A percentile compares a stretch with the other conserved stretches of the same genome.
Conservation (phyloP, 148 eudicot species). For the Nepenthes gracilis region DNA sequence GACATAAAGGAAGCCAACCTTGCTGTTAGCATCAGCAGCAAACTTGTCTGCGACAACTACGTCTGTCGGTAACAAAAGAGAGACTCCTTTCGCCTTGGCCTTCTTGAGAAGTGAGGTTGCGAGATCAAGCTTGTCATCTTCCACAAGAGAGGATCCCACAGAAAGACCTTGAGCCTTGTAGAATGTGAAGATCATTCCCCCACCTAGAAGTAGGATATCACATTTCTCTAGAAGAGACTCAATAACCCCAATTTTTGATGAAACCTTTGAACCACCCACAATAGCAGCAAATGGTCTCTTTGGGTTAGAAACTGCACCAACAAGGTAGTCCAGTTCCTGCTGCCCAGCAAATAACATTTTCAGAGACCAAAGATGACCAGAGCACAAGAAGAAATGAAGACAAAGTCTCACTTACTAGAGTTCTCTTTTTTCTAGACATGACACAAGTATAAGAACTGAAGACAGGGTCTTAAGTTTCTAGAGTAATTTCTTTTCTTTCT, state of each 20-base stretch:
- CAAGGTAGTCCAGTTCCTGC: conserved; percentile 87
- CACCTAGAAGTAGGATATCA: conserved; percentile 70
- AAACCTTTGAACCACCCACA: conserved; percentile 91
- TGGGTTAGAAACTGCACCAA: conserved; percentile 74
- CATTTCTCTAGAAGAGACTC: conserved; percentile 72
- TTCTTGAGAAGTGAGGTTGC: conserved; percentile 71
- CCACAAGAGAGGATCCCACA: conserved; percentile 82
- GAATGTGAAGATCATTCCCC: conserved; percentile 89
- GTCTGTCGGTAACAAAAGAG: conserved; percentile 63
- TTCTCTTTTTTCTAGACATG: too few relatives aligned
- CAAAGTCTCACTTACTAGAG: too few relatives aligned
- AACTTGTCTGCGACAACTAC: conserved; percentile 74
- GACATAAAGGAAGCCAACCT: conserved; percentile 23
- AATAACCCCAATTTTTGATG: conserved; percentile 79
- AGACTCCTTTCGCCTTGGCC: conserved; percentile 76
- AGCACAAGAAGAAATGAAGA: too few relatives aligned
- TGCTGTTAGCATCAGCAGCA: conserved; percentile 85
- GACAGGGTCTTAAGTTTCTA: too few relatives aligned
- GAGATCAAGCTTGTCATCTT: conserved; percentile 85
- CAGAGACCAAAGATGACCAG: too few relatives aligned
- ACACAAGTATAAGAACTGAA: too few relatives aligned
- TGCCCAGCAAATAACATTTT: too few relatives aligned
- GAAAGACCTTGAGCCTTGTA: conserved; percentile 80
- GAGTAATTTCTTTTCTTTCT: too few relatives aligned
- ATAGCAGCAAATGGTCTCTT: conserved; percentile 94